These are phyloP conservation scores for Sanguinoderma infundibulare DNA, from an alignment of 1,284 basidiomycete genomes.

Conservation along the genomic window DNA sequence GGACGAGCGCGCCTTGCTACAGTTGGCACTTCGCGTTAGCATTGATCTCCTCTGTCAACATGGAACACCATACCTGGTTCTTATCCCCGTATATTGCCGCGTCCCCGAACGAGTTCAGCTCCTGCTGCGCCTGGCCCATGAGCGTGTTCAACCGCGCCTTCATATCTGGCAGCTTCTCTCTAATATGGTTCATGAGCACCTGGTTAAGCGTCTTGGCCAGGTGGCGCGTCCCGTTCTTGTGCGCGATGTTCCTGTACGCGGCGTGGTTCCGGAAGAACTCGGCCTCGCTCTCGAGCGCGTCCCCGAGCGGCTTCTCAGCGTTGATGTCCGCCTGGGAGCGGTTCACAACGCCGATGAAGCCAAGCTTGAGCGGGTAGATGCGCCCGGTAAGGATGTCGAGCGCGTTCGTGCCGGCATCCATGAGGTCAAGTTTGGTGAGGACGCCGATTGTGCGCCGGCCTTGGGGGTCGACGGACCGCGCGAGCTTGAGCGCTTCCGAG, in stretches of 20 bases:
- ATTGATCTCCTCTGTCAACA: background rate
- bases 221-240: conserved; percentile 96
- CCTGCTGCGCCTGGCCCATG: conserved; percentile 99
- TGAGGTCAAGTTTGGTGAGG: conserved; percentile 95
- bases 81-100: conserved; percentile 91
- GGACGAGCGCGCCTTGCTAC: conserved; percentile 84
- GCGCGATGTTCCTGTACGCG: conserved; percentile 95
- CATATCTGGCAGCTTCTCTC: conserved; percentile 99
- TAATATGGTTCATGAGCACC: conserved; percentile 96
- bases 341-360: conserved; percentile 98
- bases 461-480: conserved; percentile 93
- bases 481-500: conserved; percentile 96
- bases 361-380: conserved; percentile 96
- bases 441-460: conserved; percentile 96
- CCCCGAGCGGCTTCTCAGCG: conserved; percentile 83
- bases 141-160: conserved; percentile 97
- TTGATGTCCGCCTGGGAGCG: conserved; percentile 99
- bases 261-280: conserved; percentile 94
- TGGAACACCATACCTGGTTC: conserved; percentile 62
- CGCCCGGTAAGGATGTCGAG: conserved; percentile 95
- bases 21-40: background rate
- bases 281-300: conserved; percentile 84
- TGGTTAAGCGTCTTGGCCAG: conserved; percentile 94
- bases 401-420: conserved; percentile 99
- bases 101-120: conserved; percentile 96